These are phyloP conservation scores for Trametes versicolor DNA, from an alignment of 1,284 basidiomycete genomes.

Conservation along the genomic window DNA sequence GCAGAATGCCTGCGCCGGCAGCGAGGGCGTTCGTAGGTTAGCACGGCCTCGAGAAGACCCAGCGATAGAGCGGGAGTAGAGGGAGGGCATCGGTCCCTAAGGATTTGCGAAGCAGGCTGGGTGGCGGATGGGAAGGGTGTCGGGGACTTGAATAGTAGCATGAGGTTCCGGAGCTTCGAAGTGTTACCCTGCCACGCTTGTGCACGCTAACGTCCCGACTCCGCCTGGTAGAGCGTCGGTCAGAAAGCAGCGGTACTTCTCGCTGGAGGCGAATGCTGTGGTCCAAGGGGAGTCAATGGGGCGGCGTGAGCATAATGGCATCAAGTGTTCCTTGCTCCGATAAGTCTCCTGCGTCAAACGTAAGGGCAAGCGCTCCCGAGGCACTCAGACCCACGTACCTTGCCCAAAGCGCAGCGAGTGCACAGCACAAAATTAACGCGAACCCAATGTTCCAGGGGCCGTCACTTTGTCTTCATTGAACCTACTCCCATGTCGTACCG, in stretches of 20 bases:
- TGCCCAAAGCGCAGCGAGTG: neutral
- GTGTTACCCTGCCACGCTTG: neutral
- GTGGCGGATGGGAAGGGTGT: conserved; percentile 8
- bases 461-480: conserved; percentile 7
- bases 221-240: conserved; percentile 5
- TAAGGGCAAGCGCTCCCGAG: neutral
- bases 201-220: conserved; percentile 2
- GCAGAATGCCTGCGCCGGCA: conserved; percentile 5
- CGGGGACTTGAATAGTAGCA: conserved; percentile 12
- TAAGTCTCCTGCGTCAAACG: conserved; percentile 5
- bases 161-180: conserved; percentile 8
- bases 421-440: conserved; percentile 5
- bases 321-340: conserved; percentile 9
- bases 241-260: conserved; percentile 11
- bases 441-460: neutral
- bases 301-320: conserved; percentile 6
- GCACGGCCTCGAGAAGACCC: conserved; percentile 14
- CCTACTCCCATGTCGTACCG: neutral
- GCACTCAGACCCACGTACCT: conserved; percentile 1
- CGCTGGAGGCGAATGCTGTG: conserved; percentile 1
- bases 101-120: conserved; percentile 1
- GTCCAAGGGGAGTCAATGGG: neutral
- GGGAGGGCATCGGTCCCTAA: conserved; percentile 9
- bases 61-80: neutral
- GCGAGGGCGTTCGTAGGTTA: neutral